phyloP scores from a whole-genome alignment of 1,284 basidiomycete species.

The Trichosporon sp. region DNA sequence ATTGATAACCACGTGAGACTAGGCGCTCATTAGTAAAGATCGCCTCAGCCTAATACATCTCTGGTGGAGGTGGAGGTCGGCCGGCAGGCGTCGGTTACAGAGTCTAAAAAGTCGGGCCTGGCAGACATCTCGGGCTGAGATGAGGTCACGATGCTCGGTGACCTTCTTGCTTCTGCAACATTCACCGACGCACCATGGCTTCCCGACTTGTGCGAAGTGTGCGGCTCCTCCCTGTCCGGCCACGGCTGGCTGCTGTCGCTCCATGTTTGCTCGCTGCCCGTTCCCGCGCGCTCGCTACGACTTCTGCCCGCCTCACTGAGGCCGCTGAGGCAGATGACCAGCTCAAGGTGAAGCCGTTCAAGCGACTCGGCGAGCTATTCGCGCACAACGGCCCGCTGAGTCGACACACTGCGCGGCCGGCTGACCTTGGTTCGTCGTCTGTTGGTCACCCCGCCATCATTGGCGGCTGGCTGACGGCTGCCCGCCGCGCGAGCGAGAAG shows the following conservation, averaged over 20 bases:
- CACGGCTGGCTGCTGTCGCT: background rate
- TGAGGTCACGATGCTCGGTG: background rate
- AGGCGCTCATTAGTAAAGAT: background rate
- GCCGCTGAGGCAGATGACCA: background rate
- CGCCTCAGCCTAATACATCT: background rate
- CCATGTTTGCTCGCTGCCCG: background rate
- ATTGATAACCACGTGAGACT: background rate
- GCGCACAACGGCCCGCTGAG: constrained; percentile 20
- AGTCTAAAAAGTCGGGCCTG: background rate
- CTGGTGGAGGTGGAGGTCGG: background rate
- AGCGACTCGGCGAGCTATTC: background rate
- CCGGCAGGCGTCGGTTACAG: background rate
- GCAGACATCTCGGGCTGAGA: too few relatives aligned
- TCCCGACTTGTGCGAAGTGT: background rate
- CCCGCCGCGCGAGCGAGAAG: constrained; percentile 40
- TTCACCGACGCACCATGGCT: constrained; percentile 2
- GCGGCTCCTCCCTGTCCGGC: background rate
- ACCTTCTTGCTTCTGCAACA: background rate
- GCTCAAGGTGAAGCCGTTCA: constrained; percentile 9
- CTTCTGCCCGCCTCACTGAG: background rate
- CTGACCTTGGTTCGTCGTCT: constrained; percentile 55
- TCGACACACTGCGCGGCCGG: constrained; percentile 58
- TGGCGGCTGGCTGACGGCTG: constrained; percentile 74
- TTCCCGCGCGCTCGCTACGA: background rate
- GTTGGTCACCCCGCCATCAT: constrained; percentile 60